Evolutionary conservation across 2,329 filamentous ascomycete species (phyloP).

Genomic region (Talaromyces piceae): DNA sequence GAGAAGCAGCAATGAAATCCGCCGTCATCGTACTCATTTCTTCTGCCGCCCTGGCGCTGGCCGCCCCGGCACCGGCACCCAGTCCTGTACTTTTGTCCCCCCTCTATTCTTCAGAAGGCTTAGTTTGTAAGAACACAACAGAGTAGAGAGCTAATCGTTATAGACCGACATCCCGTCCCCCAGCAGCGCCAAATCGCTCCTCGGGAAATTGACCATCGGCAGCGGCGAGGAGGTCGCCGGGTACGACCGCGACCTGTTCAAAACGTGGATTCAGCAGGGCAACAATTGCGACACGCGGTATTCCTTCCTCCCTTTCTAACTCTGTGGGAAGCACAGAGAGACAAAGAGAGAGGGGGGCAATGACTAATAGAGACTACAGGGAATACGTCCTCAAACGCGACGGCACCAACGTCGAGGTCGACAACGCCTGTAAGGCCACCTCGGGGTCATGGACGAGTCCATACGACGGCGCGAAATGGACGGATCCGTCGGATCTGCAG

Average conservation of each 20-base stretch:
- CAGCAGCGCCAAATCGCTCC: background rate
- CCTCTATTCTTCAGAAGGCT: background rate
- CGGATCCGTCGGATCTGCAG: background rate
- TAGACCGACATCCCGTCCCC: background rate
- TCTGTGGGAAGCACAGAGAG: too few species aligned
- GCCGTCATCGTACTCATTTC: background rate
- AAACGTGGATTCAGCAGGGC: background rate
- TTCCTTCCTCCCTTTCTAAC: background rate
- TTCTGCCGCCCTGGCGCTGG: background rate
- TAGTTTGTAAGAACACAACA: background rate
- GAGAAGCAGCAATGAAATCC: too few species aligned
- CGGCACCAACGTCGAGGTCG: background rate
- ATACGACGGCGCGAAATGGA: background rate
- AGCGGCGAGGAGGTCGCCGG: background rate
- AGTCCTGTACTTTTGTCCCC: background rate
- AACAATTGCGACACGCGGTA: background rate
- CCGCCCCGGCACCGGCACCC: background rate
- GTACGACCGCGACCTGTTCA: background rate
- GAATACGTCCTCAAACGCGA: background rate
- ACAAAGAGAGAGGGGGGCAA: too few species aligned
- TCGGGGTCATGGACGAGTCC: background rate
- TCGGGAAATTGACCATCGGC: background rate
- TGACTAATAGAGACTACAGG: background rate
- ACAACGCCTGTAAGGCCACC: background rate
- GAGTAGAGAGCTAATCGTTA: too few species aligned